These are phyloP conservation scores for Fusarium nodosum DNA, from an alignment of 2,329 filamentous ascomycete genomes.

Conservation along the genomic window DNA sequence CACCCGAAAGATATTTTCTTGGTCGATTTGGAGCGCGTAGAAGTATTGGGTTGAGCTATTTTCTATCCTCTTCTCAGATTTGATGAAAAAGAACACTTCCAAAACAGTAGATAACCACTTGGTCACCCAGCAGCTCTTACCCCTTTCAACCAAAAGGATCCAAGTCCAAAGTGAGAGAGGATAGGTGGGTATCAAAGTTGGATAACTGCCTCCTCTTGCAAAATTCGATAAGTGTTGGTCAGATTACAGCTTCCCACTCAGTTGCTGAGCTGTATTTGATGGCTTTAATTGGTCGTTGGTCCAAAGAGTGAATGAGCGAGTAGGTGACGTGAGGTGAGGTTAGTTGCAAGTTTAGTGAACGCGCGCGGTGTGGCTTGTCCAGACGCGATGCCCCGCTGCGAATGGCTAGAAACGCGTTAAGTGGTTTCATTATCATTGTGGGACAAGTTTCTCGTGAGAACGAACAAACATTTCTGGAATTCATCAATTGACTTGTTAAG, in stretches of 20 bases:
- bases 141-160: constrained; percentile 16
- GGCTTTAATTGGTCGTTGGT: constrained; percentile 15
- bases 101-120: constrained; percentile 35
- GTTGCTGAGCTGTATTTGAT: neutral
- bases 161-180: neutral
- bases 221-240: neutral
- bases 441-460: constrained; percentile 6
- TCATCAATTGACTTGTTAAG: neutral
- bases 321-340: constrained; percentile 20
- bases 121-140: constrained; percentile 24
- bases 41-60: neutral
- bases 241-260: neutral
- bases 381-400: constrained; percentile 50
- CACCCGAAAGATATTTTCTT: neutral
- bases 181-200: neutral
- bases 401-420: constrained; percentile 49
- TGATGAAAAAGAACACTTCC: neutral
- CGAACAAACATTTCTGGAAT: neutral
- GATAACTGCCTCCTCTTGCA: neutral
- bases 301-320: constrained; percentile 15
- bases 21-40: no score
- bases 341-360: constrained; percentile 39
- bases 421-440: constrained; percentile 35
- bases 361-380: constrained; percentile 45
- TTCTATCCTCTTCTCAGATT: neutral